Evolutionary conservation across 2,329 filamentous ascomycete species (phyloP).

Genomic region (Zymoseptoria tritici): DNA sequence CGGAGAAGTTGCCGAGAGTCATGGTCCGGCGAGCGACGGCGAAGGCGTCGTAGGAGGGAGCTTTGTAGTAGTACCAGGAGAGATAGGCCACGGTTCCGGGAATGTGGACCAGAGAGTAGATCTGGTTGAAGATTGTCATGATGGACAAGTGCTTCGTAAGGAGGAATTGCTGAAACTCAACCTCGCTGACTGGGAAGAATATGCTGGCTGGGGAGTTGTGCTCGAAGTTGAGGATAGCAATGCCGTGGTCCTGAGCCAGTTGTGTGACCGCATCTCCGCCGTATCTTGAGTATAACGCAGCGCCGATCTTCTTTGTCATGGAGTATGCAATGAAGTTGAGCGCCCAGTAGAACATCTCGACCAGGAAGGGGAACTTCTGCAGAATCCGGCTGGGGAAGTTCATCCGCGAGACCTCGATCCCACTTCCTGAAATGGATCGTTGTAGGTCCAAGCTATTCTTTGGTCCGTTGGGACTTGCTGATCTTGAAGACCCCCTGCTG

Average conservation of each 20-base stretch:
- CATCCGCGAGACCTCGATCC: constrained; percentile 7
- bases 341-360: constrained; percentile 69
- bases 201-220: constrained; percentile 44
- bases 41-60: constrained; percentile 43
- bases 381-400: constrained; percentile 55
- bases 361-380: constrained; percentile 60
- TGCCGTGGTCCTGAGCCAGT: constrained; percentile 48
- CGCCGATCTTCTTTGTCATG: constrained; percentile 38
- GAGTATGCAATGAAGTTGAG: constrained; percentile 59
- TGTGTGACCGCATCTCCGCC: constrained; percentile 47
- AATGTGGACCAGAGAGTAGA: constrained; percentile 54
- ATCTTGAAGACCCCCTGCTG: constrained; percentile 16
- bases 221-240: constrained; percentile 50
- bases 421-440: constrained; percentile 48
- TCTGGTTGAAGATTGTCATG: constrained; percentile 51
- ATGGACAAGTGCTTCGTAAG: constrained; percentile 46
- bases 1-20: constrained; percentile 47
- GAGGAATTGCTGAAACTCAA: constrained; percentile 51
- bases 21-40: constrained; percentile 39
- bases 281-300: constrained; percentile 20
- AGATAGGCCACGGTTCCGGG: constrained; percentile 55
- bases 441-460: constrained; percentile 46
- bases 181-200: constrained; percentile 47
- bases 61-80: constrained; percentile 56
- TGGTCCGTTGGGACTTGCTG: constrained; percentile 31